Conservation (phyloP, 1,139 yeast species). For the Arxiozyma slooffiae region DNA sequence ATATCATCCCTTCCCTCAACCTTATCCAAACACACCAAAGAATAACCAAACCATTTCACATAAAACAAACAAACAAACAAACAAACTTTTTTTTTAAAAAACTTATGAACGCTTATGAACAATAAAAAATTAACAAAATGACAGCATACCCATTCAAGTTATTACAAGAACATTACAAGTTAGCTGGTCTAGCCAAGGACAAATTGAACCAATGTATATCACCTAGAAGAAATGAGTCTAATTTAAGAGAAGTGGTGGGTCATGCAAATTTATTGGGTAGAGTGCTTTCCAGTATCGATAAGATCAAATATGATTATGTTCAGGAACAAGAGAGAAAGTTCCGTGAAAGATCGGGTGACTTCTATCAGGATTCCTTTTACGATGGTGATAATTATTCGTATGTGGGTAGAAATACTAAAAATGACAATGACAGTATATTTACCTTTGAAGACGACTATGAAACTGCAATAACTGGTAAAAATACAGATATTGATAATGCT, state of each 20-base stretch:
- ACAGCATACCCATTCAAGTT: conserved; percentile 2
- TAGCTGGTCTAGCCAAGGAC: conserved; percentile 3
- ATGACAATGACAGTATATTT: neutral
- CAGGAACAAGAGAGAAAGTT: neutral
- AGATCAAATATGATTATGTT: conserved; percentile 2
- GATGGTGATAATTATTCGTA: neutral
- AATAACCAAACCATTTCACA: too few species aligned
- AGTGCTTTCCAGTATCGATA: conserved; percentile 11
- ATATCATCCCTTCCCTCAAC: too few species aligned
- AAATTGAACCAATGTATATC: conserved; percentile 2
- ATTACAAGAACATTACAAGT: conserved; percentile 4
- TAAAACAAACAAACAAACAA: too few species aligned
- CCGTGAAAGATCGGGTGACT: neutral
- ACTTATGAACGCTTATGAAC: too few species aligned
- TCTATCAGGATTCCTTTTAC: neutral
- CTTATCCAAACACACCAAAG: neutral
- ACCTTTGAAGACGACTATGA: too few species aligned
- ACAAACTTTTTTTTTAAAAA: too few species aligned
- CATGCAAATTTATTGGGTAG: conserved; percentile 23
- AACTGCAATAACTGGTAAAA: neutral
- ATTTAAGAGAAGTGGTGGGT: conserved; percentile 20
- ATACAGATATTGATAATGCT: neutral
- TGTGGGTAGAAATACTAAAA: too few species aligned
- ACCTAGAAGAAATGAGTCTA: conserved; percentile 4
- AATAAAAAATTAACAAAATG: neutral